phyloP scores from a whole-genome alignment of 2,329 filamentous ascomycete species.

The Fusarium stilboides region DNA sequence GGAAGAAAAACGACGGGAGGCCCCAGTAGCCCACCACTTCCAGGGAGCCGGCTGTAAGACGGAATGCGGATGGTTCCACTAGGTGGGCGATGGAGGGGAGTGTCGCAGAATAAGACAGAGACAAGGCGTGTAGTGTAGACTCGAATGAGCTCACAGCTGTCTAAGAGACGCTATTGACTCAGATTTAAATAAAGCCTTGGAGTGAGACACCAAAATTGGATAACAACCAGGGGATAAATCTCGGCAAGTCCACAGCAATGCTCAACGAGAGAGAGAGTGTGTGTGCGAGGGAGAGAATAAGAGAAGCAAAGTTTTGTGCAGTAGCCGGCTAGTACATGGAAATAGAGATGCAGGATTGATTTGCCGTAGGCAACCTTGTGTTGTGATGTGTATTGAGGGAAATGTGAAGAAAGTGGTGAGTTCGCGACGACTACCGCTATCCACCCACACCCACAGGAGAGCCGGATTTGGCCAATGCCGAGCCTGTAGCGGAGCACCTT shows the following conservation, averaged over 20 bases:
- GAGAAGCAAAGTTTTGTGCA: not conserved
- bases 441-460: slow-evolving; percentile 34
- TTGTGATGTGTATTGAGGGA: slow-evolving; percentile 23
- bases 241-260: slow-evolving; percentile 9
- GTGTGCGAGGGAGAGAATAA: not conserved
- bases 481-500: slow-evolving; percentile 35
- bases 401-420: slow-evolving; percentile 19
- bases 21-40: slow-evolving; percentile 43
- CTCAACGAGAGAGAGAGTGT: not conserved
- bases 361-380: slow-evolving; percentile 14
- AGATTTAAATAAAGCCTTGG: slow-evolving; percentile 17
- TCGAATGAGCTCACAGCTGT: slow-evolving; percentile 13
- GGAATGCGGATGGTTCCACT: slow-evolving; percentile 50
- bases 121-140: slow-evolving; percentile 31
- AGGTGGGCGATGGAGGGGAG: slow-evolving; percentile 35
- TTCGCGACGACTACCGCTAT: slow-evolving; percentile 8
- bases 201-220: slow-evolving; percentile 20
- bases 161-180: slow-evolving; percentile 25
- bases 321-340: not conserved
- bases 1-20: slow-evolving; percentile 40
- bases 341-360: slow-evolving; percentile 12
- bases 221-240: slow-evolving; percentile 5
- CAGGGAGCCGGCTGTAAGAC: slow-evolving; percentile 43
- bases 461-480: slow-evolving; percentile 46
- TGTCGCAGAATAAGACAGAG: slow-evolving; percentile 33